Evolutionary conservation across 441 rosid species (phyloP).

Genomic region (Eutrema salsugineum): DNA sequence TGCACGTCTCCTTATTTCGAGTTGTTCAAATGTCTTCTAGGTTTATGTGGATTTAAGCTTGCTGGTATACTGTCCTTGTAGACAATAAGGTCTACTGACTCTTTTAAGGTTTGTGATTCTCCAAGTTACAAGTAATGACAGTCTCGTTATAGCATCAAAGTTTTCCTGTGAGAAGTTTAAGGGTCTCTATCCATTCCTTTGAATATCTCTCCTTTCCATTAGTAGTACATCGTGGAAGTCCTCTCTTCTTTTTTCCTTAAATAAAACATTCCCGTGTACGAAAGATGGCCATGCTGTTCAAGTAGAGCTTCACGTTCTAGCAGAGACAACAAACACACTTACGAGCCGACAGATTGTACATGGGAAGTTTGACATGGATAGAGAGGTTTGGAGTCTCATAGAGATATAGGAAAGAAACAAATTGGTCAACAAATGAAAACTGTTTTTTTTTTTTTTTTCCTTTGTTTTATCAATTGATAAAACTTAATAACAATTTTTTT

Average conservation of each 20-base stretch:
- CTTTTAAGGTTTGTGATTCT: neutral
- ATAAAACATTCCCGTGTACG: constrained; percentile 6
- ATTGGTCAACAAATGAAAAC: too few relatives aligned
- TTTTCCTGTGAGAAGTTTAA: constrained; percentile 15
- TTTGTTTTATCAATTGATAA: too few relatives aligned
- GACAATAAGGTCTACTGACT: constrained; percentile 13
- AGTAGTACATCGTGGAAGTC: constrained; percentile 1
- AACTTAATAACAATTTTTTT: too few relatives aligned
- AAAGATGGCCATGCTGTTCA: too few relatives aligned
- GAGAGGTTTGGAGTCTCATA: too few relatives aligned
- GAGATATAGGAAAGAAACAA: too few relatives aligned
- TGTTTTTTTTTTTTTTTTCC: too few relatives aligned
- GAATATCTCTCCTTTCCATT: constrained; percentile 13
- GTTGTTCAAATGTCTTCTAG: neutral
- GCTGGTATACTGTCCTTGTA: neutral
- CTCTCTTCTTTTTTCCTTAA: constrained; percentile 15
- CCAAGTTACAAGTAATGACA: neutral
- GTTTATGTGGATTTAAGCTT: neutral
- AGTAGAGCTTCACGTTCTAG: too few relatives aligned
- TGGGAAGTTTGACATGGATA: too few relatives aligned
- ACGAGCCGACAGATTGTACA: too few relatives aligned
- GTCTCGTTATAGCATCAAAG: neutral
- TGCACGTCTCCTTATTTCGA: neutral
- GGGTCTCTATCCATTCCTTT: constrained; percentile 17
- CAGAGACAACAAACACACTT: too few relatives aligned